phyloP scores from a whole-genome alignment of 1,284 basidiomycete species.

The Anthracocystis panici-leucophaei region DNA sequence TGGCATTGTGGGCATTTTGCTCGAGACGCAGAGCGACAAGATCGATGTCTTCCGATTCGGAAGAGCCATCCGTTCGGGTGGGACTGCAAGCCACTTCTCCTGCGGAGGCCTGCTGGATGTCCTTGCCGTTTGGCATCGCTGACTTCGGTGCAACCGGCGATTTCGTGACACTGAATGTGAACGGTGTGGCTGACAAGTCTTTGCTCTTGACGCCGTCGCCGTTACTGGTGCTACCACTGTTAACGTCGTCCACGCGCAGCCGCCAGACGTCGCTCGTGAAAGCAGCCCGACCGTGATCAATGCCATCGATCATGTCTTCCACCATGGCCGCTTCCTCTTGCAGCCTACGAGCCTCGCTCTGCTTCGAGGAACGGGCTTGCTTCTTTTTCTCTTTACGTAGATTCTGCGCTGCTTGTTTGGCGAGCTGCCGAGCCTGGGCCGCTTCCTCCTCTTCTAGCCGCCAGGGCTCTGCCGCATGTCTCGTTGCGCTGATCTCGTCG shows the following conservation, averaged over 20 bases:
- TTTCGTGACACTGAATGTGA: conserved; percentile 34
- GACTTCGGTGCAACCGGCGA: not conserved
- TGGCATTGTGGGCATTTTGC: not conserved
- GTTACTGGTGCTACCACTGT: not conserved
- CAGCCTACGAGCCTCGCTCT: conserved; percentile 24
- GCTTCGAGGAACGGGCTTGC: conserved; percentile 15
- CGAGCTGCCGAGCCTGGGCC: conserved; percentile 16
- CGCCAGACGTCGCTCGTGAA: conserved; percentile 14
- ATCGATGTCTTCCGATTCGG: conserved; percentile 35
- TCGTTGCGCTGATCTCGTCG: not conserved
- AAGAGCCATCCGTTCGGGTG: conserved; percentile 20
- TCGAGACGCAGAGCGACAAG: conserved; percentile 32
- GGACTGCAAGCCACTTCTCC: conserved; percentile 8
- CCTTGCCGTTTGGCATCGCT: not conserved
- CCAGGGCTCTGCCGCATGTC: conserved; percentile 13
- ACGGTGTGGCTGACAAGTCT: conserved; percentile 8
- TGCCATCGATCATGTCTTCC: conserved; percentile 34
- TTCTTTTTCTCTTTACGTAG: conserved; percentile 26
- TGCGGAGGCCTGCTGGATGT: not conserved
- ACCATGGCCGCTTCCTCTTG: conserved; percentile 33
- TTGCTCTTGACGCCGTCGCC: not conserved
- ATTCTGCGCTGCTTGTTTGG: conserved; percentile 18
- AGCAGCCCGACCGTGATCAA: conserved; percentile 5
- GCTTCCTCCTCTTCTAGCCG: conserved; percentile 17
- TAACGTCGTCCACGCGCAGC: conserved; percentile 6